phyloP scores from a whole-genome alignment of 1,139 yeast species.

The Meyerozyma sp. region DNA sequence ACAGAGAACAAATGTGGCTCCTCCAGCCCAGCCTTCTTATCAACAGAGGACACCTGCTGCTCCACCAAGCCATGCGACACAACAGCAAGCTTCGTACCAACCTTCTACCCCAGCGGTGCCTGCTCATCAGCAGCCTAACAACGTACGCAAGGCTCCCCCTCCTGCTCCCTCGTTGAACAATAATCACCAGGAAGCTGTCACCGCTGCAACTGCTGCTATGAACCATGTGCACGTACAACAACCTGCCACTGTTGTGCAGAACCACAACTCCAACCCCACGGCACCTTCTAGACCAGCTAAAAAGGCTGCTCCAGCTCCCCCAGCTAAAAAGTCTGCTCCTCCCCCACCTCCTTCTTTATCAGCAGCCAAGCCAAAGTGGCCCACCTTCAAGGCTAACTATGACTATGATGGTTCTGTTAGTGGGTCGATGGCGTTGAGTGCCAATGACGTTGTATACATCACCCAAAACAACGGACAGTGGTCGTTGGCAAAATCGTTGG shows the following conservation, averaged over 20 bases:
- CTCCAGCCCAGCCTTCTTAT: neutral
- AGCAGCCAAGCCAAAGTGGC: conserved; percentile 56
- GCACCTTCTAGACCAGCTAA: conserved; percentile 22
- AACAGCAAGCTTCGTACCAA: conserved; percentile 1
- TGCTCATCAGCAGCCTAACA: conserved; percentile 4
- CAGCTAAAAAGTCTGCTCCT: conserved; percentile 36
- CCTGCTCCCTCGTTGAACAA: conserved; percentile 5
- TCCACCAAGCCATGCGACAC: conserved; percentile 5
- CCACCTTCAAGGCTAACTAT: conserved; percentile 80
- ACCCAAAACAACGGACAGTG: conserved; percentile 76
- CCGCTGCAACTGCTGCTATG: conserved; percentile 4
- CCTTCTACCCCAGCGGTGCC: conserved; percentile 7
- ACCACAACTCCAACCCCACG: neutral
- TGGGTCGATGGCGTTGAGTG: conserved; percentile 71
- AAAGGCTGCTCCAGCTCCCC: conserved; percentile 35
- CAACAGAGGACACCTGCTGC: conserved; percentile 5
- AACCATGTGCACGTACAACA: neutral
- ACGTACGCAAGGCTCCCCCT: conserved; percentile 8
- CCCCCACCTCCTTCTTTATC: conserved; percentile 58
- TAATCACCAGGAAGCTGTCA: neutral
- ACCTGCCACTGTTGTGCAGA: conserved; percentile 8
- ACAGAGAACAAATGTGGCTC: conserved; percentile 5
- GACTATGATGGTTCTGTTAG: conserved; percentile 87
- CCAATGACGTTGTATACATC: conserved; percentile 68
- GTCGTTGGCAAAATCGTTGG: conserved; percentile 80